Base-by-base conservation (phyloP, 1,284 basidiomycete genomes). In the Paramarasmius palmivorus region DNA sequence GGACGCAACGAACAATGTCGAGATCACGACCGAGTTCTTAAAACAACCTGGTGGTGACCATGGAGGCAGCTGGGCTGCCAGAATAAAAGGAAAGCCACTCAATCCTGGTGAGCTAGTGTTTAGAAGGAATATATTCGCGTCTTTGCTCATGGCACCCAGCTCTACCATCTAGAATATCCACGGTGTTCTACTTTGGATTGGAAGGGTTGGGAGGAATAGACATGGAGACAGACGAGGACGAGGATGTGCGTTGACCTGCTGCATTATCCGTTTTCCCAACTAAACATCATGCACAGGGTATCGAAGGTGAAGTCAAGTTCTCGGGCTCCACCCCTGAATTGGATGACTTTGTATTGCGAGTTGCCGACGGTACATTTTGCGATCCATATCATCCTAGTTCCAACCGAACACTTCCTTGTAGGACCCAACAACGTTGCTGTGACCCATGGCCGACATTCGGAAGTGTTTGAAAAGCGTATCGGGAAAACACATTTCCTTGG, bases 11-110 rank as follows among this genome's bases (percentile, higher is more conserved):
- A 95, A 95, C 71, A 97, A 97, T 63, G 84, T 96, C 49, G 77
- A 88, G 63, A 75, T 98, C 34, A 92, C 87, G 8, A 93, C 92
- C 1, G 86, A 92, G 63, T 88, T 93, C 61, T 71, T 97, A 58
- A 96, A 96, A 69, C 75, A 92, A 32, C 78, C 86, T 12, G 88
- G 86, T 32, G 92, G 91, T 14, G 77, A 81, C 22, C 81, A 88
- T 65, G 92, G 93, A 6, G 92, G 92, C 15, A 92, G 88, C 68
- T 98, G 95, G 95, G 93, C 88, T 61, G 90, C 87, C 4, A 83
- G 95, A 49, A 81, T 98, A 56, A 89, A 87, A 63, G 94, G 95
- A 17, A 81, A 86, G 63, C 90, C 93, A 17, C 75, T 97, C 20
- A 75, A 90, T 57, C 66, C 74, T 56, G 71, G 91, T 92, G 56